Conservation (phyloP, 2,329 filamentous ascomycete species). For the Cordyceps cicadae region DNA sequence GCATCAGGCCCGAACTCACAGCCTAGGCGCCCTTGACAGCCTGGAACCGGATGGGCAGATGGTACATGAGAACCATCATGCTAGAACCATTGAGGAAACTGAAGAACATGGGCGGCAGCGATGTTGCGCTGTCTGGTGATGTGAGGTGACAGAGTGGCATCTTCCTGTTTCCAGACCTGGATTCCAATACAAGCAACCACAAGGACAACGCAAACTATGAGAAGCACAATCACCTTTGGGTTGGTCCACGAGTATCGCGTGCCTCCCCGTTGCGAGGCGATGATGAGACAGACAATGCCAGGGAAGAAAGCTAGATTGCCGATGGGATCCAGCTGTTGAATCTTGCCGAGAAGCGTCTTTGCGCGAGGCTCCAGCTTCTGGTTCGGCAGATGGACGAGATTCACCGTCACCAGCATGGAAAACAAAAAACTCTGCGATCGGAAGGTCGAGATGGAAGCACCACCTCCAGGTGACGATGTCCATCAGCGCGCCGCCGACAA, state of each 20-base stretch:
- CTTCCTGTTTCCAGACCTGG: slow-evolving; percentile 25
- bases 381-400: slow-evolving; percentile 10
- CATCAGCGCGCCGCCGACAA: slow-evolving; percentile 19
- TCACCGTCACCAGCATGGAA: slow-evolving; percentile 20
- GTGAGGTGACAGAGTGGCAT: slow-evolving; percentile 28
- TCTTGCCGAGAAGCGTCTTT: not conserved
- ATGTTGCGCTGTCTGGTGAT: slow-evolving; percentile 28
- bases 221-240: slow-evolving; percentile 24
- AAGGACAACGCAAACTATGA: slow-evolving; percentile 23
- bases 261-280: slow-evolving; percentile 38
- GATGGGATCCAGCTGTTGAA: slow-evolving; percentile 16
- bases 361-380: not conserved
- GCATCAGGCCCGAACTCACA: slow-evolving; percentile 25
- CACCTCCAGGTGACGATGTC: slow-evolving; percentile 20
- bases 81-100: slow-evolving; percentile 12
- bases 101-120: slow-evolving; percentile 14
- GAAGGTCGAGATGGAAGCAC: slow-evolving; percentile 24
- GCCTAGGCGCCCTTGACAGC: slow-evolving; percentile 25
- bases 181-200: slow-evolving; percentile 22
- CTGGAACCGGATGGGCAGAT: slow-evolving; percentile 27
- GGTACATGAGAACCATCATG: slow-evolving; percentile 25
- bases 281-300: slow-evolving; percentile 29
- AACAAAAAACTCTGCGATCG: slow-evolving; percentile 18
- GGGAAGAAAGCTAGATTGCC: slow-evolving; percentile 18
- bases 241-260: slow-evolving; percentile 24